Evolutionary conservation across 176 grass and related monocot genomes (phyloP).

Genomic region (Melocanna baccifera): DNA sequence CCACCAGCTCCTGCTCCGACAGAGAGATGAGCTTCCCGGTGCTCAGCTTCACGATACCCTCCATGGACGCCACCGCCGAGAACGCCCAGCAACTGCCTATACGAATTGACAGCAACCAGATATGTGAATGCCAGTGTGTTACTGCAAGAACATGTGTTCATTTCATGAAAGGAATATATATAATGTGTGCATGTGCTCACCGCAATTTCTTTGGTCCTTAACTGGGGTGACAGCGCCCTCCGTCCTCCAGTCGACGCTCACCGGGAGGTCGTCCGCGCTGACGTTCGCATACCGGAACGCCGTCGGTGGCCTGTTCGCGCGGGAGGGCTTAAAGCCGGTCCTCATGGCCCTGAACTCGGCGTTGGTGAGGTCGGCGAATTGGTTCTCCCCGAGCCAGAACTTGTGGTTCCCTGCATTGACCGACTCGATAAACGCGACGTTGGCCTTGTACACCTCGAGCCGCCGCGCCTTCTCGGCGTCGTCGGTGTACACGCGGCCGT

Average conservation of each 20-base stretch:
- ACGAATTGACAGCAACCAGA: too few relatives aligned
- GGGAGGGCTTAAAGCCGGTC: background rate
- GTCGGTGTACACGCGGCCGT: background rate
- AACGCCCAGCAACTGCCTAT: conserved; percentile 51
- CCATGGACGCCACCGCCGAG: conserved; percentile 45
- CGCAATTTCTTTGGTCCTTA: conserved; percentile 3
- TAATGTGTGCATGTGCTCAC: too few relatives aligned
- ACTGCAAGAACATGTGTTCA: too few relatives aligned
- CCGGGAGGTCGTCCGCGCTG: background rate
- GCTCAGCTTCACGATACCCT: conserved; percentile 51
- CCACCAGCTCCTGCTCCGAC: conserved; percentile 58
- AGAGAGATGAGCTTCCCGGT: conserved; percentile 50
- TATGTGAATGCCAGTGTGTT: background rate
- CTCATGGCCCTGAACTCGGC: background rate
- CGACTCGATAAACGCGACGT: conserved; percentile 23
- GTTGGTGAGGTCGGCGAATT: background rate
- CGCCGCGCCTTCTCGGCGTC: background rate
- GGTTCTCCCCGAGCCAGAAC: conserved; percentile 29
- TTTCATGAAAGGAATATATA: too few relatives aligned
- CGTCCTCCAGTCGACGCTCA: background rate
- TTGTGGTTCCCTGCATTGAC: background rate
- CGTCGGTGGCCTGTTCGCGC: background rate
- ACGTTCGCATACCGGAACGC: conserved; percentile 3
- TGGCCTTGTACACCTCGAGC: conserved; percentile 13
- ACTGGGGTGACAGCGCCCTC: background rate